Evolutionary conservation across 139 green algal species (phyloP), one percentile per base, ranked within the genome.

Genomic region (Coelastrella sp.): DNA sequence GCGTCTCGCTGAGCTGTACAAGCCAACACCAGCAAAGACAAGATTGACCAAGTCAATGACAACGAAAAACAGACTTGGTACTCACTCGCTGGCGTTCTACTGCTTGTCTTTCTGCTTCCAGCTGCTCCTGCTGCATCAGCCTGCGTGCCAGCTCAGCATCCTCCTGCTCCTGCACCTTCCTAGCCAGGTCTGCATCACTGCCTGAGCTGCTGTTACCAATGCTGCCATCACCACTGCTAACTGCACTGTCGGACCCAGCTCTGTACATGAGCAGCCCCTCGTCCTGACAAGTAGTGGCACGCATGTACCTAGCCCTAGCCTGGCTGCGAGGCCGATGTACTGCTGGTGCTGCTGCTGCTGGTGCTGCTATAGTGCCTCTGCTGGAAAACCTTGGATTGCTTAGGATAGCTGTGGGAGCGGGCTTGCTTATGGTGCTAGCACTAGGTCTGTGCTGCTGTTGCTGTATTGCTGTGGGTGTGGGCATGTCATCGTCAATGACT

Each of bases 121-220:
- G 75, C 32, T 92, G 75, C 84, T 93, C 91, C 71, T 93, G 81
- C 73, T 85, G 65, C 78, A 91, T 85, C 68, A 93, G 78, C 77
- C 66, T 23, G 22, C n/a, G 77, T 17, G 91, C 91, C 58, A 93
- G 76, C 59, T 47, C 16, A 56, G 90, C 91, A 65, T 83, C 83
- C 5, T 89, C 87, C 68, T 92, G 76, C 87, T 86, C 87, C 54
- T 85, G 84, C 22, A 61, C 60, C 59, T 76, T 83, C 11, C 85
- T 11, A 14, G 73, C 73, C 20, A 90, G 73, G 4, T 73, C 85
- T 56, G 85, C 85, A 89, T 89, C 84, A 23, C 19, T 57, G 58
- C 64, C 64, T 22, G 60, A 79, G 83, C 64, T 17, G 65, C 83
- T 88, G 65, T 58, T 84, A 23, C 16, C 74, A 59, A 5, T 80